Evolutionary conservation across 306 rosid genomes (phyloP).

Genomic region (Vigna hirtella): DNA sequence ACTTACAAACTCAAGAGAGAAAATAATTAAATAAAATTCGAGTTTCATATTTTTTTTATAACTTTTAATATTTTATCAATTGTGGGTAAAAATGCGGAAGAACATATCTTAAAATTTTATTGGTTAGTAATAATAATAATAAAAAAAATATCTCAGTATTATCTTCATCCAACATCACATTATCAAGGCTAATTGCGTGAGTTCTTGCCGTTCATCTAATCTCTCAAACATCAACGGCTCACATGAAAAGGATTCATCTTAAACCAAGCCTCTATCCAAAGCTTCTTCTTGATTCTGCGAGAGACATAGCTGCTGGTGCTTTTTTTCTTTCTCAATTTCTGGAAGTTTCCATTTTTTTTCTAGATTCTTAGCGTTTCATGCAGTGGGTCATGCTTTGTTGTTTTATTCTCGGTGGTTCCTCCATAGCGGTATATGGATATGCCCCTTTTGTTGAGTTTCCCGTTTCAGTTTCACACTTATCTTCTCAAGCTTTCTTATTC

Average conservation of each 20-base stretch:
- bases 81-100: too few species aligned
- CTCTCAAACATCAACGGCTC: background rate
- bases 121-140: too few species aligned
- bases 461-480: slow-evolving; percentile 45
- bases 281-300: background rate
- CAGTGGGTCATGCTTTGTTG: slow-evolving; percentile 23
- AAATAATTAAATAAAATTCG: too few species aligned
- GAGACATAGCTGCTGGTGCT: background rate
- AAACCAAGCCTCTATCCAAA: background rate
- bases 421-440: background rate
- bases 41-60: too few species aligned
- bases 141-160: too few species aligned
- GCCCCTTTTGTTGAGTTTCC: slow-evolving; percentile 52
- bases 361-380: too few species aligned
- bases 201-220: background rate
- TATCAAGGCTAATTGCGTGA: too few species aligned
- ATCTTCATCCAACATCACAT: too few species aligned
- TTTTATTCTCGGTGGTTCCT: slow-evolving; percentile 11
- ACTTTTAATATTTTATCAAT: too few species aligned
- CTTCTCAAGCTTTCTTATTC: slow-evolving; percentile 25
- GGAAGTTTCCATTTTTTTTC: background rate
- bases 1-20: too few species aligned
- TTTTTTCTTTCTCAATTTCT: slow-evolving; percentile 14
- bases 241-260: background rate
- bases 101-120: too few species aligned